Percentiles rank a stretch among this genome's conserved stretches.
phyloP scores from a whole-genome alignment of 78 protist species.

The Anaeramoeba flamelloides region DNA sequence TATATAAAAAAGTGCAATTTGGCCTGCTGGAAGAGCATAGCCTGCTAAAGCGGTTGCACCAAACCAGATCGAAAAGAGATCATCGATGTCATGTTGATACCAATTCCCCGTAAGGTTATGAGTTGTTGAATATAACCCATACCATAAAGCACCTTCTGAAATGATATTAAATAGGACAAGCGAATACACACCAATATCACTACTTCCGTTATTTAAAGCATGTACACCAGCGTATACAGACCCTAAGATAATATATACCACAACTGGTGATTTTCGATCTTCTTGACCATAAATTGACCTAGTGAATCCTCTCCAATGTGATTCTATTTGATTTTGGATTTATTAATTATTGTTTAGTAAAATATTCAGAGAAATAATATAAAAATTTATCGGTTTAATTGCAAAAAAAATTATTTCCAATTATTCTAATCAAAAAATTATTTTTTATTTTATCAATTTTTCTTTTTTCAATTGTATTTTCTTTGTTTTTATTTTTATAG shows the following conservation, averaged over 20 bases:
- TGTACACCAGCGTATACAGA: slow-evolving; percentile 16
- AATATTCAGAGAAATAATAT: no score
- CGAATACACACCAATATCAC: neutral
- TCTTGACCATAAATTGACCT: no score
- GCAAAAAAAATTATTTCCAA: no score
- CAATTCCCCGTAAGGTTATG: slow-evolving; percentile 6
- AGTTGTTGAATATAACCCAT: neutral
- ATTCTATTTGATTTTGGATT: no score
- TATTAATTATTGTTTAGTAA: no score
- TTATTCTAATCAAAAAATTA: no score
- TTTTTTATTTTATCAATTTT: no score
- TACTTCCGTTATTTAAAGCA: neutral
- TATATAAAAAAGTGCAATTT: neutral
- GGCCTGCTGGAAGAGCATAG: slow-evolving; percentile 7
- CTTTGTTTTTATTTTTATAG: no score
- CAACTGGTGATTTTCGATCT: no score
- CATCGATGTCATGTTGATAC: slow-evolving; percentile 14
- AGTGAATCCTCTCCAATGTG: no score
- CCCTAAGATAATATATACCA: slow-evolving; percentile 4
- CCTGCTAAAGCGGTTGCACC: slow-evolving; percentile 12
- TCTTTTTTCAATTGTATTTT: no score
- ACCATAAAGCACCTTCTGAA: slow-evolving; percentile 18
- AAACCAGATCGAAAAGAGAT: slow-evolving; percentile 15
- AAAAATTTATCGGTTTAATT: no score
- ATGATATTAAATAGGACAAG: slow-evolving; percentile 5